Conservation (phyloP, 2,329 filamentous ascomycete genomes). For the Beauveria australis region DNA sequence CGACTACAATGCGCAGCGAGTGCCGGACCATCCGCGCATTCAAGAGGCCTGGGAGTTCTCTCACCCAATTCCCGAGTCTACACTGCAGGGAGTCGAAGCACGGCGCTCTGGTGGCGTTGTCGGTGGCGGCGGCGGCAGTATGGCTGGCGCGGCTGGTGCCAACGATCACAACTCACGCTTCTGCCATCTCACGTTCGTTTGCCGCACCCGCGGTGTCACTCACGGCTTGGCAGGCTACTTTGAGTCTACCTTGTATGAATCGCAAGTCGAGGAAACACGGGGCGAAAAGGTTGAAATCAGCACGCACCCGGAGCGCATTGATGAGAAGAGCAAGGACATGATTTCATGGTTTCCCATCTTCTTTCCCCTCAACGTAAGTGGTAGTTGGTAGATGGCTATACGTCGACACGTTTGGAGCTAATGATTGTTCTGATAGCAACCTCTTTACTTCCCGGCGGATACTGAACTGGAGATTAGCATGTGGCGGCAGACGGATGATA, state of each 20-base stretch:
- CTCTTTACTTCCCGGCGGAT: conserved; percentile 76
- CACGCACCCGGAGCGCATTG: conserved; percentile 87
- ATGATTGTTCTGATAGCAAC: conserved; percentile 49
- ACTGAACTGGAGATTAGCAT: conserved; percentile 85
- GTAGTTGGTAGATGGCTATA: neutral
- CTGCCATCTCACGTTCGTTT: conserved; percentile 69
- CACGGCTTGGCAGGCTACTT: conserved; percentile 94
- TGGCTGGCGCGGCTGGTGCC: conserved; percentile 66
- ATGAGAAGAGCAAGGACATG: conserved; percentile 91
- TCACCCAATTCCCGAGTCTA: conserved; percentile 59
- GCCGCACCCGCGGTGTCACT: conserved; percentile 69
- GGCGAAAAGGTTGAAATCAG: conserved; percentile 69
- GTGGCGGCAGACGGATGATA: conserved; percentile 92
- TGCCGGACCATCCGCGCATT: conserved; percentile 53
- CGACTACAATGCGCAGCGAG: conserved; percentile 68
- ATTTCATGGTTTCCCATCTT: conserved; percentile 99
- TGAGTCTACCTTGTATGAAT: conserved; percentile 83
- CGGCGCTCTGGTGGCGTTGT: conserved; percentile 56
- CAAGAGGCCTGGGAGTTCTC: conserved; percentile 74
- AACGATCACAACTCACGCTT: conserved; percentile 90
- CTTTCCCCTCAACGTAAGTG: conserved; percentile 81
- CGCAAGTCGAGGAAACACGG: conserved; percentile 28
- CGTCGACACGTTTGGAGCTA: conserved; percentile 1
- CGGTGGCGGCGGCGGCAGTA: conserved; percentile 62
- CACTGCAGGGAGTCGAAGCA: conserved; percentile 46